phyloP scores from a whole-genome alignment of 1,284 basidiomycete species.

The Trichosporon sp. region DNA sequence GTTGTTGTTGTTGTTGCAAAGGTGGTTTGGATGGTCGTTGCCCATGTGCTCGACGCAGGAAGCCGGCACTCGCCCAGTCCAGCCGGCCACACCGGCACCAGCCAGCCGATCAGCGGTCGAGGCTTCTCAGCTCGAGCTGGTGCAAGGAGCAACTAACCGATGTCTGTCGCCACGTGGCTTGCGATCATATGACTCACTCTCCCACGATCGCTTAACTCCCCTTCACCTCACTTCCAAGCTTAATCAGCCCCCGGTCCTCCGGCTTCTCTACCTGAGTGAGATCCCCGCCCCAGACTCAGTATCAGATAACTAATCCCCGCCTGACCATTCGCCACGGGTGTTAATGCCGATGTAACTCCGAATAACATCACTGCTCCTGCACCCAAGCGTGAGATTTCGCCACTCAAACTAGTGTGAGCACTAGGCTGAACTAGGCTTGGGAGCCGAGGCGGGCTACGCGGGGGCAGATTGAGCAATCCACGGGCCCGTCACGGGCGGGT shows the following conservation, averaged over 20 bases:
- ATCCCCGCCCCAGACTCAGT: background rate
- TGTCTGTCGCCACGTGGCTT: too few species aligned
- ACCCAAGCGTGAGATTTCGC: background rate
- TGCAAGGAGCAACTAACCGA: background rate
- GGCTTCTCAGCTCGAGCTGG: background rate
- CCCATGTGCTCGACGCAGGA: background rate
- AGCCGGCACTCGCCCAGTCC: background rate
- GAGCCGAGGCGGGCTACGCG: background rate
- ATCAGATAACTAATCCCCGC: background rate
- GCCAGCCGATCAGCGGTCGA: background rate
- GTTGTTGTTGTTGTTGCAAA: background rate
- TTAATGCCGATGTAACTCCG: constrained; percentile 1
- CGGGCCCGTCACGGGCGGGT: too few species aligned
- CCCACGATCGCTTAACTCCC: background rate
- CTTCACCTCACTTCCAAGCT: too few species aligned
- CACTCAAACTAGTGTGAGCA: too few species aligned
- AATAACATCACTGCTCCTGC: background rate
- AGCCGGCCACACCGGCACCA: background rate
- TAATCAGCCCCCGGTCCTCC: background rate
- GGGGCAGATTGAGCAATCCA: background rate
- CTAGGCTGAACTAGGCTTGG: too few species aligned
- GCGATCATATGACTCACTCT: background rate
- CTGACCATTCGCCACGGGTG: background rate
- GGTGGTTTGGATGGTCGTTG: background rate
- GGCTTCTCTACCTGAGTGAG: too few species aligned